Evolutionary conservation across 2,329 filamentous ascomycete genomes (phyloP), one percentile per base, ranked within the genome.

Genomic region (Hirsutella rhossiliensis): DNA sequence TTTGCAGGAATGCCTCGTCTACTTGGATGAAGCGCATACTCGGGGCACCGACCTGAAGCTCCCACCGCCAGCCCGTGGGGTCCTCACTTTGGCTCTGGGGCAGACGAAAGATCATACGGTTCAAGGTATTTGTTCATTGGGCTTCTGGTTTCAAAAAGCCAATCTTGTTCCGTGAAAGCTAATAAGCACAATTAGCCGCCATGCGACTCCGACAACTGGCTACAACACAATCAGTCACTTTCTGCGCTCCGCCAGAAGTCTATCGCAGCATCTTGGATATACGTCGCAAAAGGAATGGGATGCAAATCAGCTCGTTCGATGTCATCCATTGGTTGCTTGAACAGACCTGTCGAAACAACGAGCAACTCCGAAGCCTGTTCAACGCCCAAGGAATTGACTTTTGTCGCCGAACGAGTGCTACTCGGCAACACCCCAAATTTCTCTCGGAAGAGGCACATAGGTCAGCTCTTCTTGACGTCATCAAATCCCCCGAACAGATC

Each of bases 191-290:
- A 1, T 20, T 34, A 76, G 80, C 79, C 43, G 78, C 79, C 0
- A 84, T 84, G 79, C 63, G 80, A 46, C 57, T 84, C 0, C 67
- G 81, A 2, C 73, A 82, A 39, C 62, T 85, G 0, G 62, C 60
- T 0, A 63, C 67, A 0, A 73, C 73, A 0, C 78, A 84, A 44
- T 73, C 72, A 0, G 55, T 83, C 0, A 58, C 61, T 8, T 75
- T 81, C 41, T 68, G 78, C 18, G 69, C 72, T 0, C 76, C 78
- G 0, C 73, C 72, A 0, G 78, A 83, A 51, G 78, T 82, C 0
- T 67, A 81, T 31, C 72, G 76, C 27, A 79, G 72, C 47, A 80
- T 84, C 29, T 50, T 72, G 0, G 72, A 79, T 44, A 42, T 70
- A 0, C 55, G 44, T 12, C 11, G 30, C 12, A 44, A 44, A 18